These are phyloP conservation scores for Botrytis medusae DNA, from an alignment of 2,329 filamentous ascomycete genomes.

Conservation along the genomic window DNA sequence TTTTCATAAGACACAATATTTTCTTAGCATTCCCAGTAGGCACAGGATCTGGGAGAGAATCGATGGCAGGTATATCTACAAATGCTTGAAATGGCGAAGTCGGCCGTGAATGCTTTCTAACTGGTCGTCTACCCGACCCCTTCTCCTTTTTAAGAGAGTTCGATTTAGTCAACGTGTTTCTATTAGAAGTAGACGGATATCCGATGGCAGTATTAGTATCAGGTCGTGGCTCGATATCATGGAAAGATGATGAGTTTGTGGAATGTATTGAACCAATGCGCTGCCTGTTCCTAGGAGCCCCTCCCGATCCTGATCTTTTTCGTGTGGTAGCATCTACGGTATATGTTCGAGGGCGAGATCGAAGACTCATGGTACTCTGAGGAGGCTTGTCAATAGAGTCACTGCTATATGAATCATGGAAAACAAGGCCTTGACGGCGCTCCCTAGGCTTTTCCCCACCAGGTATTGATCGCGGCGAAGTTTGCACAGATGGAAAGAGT, in stretches of 20 bases:
- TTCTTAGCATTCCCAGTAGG: constrained; percentile 68
- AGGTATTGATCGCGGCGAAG: constrained; percentile 50
- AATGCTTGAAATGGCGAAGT: constrained; percentile 50
- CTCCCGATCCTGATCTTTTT: constrained; percentile 42
- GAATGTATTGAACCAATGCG: constrained; percentile 72
- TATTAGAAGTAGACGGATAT: constrained; percentile 39
- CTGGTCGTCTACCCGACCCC: constrained; percentile 46
- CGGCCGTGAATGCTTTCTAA: constrained; percentile 57
- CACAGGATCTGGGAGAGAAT: constrained; percentile 59
- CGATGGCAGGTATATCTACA: constrained; percentile 56
- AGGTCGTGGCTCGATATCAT: constrained; percentile 46
- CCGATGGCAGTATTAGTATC: constrained; percentile 45
- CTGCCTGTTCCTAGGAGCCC: constrained; percentile 52
- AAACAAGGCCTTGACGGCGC: constrained; percentile 59
- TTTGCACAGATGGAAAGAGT: constrained; percentile 43
- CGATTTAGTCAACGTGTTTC: constrained; percentile 38
- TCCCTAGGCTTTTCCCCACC: constrained; percentile 44
- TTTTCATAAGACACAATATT: constrained; percentile 74
- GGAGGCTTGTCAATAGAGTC: constrained; percentile 30
- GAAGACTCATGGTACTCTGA: constrained; percentile 35
- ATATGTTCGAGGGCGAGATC: constrained; percentile 49
- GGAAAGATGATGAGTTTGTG: constrained; percentile 53
- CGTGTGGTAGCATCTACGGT: constrained; percentile 47
- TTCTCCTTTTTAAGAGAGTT: constrained; percentile 44
- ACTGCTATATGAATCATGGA: constrained; percentile 56